Percentiles rank a stretch among this genome's conserved stretches.
These are phyloP conservation scores for Coix lacrymajobi DNA, from an alignment of 176 grass and related monocot species.

Conservation along the genomic window DNA sequence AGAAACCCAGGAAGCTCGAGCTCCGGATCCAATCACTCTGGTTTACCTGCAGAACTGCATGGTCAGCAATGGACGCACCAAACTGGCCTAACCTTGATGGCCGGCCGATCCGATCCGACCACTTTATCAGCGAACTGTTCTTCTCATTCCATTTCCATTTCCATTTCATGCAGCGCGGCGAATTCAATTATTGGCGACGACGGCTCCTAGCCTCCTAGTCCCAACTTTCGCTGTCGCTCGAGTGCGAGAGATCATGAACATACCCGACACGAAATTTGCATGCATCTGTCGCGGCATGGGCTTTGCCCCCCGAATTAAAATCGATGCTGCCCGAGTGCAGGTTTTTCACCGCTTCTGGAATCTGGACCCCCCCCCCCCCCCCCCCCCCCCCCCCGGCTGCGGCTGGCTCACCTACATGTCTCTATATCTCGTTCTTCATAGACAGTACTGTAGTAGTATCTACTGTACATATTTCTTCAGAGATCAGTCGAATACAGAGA, in stretches of 20 bases:
- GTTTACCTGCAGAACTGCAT: neutral
- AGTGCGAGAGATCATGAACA: conserved; percentile 1
- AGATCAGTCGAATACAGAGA: neutral
- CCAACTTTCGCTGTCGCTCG: conserved; percentile 28
- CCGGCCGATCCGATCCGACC: neutral
- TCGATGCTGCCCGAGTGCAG: neutral
- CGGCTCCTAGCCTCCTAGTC: neutral
- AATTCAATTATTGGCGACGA: conserved; percentile 4
- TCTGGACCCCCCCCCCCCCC: no score
- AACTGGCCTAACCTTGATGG: conserved; percentile 4
- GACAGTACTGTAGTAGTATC: no score
- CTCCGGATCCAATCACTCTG: neutral
- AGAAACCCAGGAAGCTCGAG: no score
- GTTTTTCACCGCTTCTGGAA: neutral
- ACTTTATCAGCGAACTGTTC: neutral
- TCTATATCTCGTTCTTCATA: neutral
- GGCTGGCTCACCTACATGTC: neutral
- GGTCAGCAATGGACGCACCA: conserved; percentile 2
- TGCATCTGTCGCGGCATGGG: conserved; percentile 24
- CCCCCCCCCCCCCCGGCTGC: no score
- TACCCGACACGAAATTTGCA: conserved; percentile 6
- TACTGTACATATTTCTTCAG: neutral
- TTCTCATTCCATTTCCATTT: neutral
- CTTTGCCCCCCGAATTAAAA: conserved; percentile 19
- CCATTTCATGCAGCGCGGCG: neutral